These are phyloP conservation scores for Skeletonema tropicum DNA, from an alignment of 108 stramenopile genomes.

Conservation along the genomic window DNA sequence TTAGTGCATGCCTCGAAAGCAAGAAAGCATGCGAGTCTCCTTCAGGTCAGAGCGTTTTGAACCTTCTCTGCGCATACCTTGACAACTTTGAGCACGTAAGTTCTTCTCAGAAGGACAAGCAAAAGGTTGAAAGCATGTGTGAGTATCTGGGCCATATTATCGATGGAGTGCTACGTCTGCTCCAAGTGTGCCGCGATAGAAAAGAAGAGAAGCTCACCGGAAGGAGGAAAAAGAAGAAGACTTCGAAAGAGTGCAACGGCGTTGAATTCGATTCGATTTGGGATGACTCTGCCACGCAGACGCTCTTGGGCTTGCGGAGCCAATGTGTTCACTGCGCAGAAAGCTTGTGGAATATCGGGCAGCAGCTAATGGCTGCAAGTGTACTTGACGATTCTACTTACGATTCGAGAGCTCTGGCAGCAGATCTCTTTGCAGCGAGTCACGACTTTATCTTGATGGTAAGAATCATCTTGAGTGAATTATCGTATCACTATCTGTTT, in stretches of 20 bases:
- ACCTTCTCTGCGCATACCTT: conserved; percentile 41
- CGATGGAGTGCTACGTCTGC: conserved; percentile 17
- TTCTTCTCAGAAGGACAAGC: conserved; percentile 9
- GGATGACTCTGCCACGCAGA: conserved; percentile 29
- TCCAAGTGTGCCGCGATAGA: conserved; percentile 24
- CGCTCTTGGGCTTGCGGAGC: conserved; percentile 22
- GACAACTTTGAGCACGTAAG: conserved; percentile 36
- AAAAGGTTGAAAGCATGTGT: conserved; percentile 3
- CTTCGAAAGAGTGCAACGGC: background rate
- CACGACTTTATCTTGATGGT: conserved; percentile 52
- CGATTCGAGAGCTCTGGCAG: conserved; percentile 30
- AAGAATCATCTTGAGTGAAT: background rate
- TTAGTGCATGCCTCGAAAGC: conserved; percentile 14
- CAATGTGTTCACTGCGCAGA: conserved; percentile 48
- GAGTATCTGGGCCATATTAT: conserved; percentile 36
- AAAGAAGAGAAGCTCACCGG: conserved; percentile 19
- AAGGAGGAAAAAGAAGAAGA: conserved; percentile 37
- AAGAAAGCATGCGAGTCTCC: background rate
- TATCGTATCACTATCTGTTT: background rate
- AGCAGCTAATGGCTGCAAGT: conserved; percentile 29
- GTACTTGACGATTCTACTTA: background rate
- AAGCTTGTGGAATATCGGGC: conserved; percentile 43
- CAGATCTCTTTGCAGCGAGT: conserved; percentile 48
- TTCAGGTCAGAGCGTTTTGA: conserved; percentile 23
- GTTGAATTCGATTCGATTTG: conserved; percentile 29